These are phyloP conservation scores for Rhizopus arrhizus DNA, from an alignment of 371 early-diverging fungal species.

Conservation along the genomic window DNA sequence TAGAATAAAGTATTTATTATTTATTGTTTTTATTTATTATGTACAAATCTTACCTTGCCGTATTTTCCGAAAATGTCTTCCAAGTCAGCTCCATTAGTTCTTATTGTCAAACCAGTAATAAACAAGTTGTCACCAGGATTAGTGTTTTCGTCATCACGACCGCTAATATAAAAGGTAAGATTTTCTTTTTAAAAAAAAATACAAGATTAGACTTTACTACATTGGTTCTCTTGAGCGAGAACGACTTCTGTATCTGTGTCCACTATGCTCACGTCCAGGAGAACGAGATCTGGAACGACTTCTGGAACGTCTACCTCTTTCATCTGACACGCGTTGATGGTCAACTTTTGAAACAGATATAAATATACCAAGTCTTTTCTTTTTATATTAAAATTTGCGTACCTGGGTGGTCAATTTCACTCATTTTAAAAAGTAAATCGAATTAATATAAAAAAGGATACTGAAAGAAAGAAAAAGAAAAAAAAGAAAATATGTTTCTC, in stretches of 20 bases:
- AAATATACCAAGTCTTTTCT: neutral
- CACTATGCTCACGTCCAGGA: constrained; percentile 46
- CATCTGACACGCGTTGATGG: constrained; percentile 43
- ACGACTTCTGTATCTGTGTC: constrained; percentile 54
- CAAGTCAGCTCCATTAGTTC: constrained; percentile 65
- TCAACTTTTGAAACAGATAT: constrained; percentile 21
- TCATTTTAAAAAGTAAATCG: constrained; percentile 17
- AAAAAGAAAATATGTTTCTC: neutral
- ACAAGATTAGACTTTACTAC: constrained; percentile 15
- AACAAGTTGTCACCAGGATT: constrained; percentile 80
- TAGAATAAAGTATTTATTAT: constrained; percentile 13
- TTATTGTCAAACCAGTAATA: constrained; percentile 69
- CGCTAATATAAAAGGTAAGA: neutral
- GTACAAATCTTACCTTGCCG: constrained; percentile 59
- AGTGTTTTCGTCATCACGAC: constrained; percentile 38
- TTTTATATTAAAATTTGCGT: neutral
- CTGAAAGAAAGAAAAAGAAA: constrained; percentile 1
- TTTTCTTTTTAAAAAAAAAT: constrained; percentile 32
- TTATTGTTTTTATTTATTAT: too few species aligned
- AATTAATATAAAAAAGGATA: neutral
- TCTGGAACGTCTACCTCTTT: constrained; percentile 48
- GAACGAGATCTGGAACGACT: constrained; percentile 54
- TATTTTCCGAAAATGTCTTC: constrained; percentile 75
- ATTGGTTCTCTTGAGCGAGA: constrained; percentile 47
- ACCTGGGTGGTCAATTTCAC: constrained; percentile 35